Evolutionary conservation across 192 early-diverging fungal genomes (phyloP).

Genomic region (Podila verticillata): DNA sequence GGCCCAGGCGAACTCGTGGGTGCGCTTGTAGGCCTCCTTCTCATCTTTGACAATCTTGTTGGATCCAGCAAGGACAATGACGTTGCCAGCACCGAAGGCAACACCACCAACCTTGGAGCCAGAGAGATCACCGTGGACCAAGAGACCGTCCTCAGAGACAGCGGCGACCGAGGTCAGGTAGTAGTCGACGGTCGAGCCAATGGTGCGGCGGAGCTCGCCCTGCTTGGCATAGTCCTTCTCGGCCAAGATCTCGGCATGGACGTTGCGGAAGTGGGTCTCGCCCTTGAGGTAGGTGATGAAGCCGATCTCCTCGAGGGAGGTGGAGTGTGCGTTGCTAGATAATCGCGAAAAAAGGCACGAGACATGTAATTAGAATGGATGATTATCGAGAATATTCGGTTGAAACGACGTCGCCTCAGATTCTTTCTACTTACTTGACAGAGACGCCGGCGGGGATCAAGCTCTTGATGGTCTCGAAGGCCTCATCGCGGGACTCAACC

Average conservation of each 20-base stretch:
- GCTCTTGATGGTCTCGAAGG: constrained; percentile 26
- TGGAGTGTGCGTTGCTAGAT: constrained; percentile 24
- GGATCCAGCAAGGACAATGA: constrained; percentile 23
- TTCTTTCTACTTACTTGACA: constrained; percentile 2
- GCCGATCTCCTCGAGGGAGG: constrained; percentile 35
- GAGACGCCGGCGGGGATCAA: constrained; percentile 24
- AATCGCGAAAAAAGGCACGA: too few relatives aligned
- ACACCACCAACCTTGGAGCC: constrained; percentile 24
- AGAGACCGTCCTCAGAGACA: constrained; percentile 25
- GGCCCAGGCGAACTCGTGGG: constrained; percentile 12
- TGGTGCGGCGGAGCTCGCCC: constrained; percentile 11
- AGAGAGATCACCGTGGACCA: constrained; percentile 20
- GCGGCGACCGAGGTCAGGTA: constrained; percentile 18
- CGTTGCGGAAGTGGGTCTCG: constrained; percentile 13
- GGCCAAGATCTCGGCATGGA: constrained; percentile 24
- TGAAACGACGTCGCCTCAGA: too few relatives aligned
- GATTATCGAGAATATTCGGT: too few relatives aligned
- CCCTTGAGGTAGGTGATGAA: constrained; percentile 36
- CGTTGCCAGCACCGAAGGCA: constrained; percentile 4
- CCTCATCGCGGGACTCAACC: constrained; percentile 14
- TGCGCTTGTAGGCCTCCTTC: constrained; percentile 23
- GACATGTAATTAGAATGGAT: too few relatives aligned
- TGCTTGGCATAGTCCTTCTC: constrained; percentile 20
- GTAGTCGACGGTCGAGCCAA: constrained; percentile 34
- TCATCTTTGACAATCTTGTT: constrained; percentile 41